phyloP scores from a whole-genome alignment of 108 stramenopile species.

The Cyclotella choctawhatcheeana region DNA sequence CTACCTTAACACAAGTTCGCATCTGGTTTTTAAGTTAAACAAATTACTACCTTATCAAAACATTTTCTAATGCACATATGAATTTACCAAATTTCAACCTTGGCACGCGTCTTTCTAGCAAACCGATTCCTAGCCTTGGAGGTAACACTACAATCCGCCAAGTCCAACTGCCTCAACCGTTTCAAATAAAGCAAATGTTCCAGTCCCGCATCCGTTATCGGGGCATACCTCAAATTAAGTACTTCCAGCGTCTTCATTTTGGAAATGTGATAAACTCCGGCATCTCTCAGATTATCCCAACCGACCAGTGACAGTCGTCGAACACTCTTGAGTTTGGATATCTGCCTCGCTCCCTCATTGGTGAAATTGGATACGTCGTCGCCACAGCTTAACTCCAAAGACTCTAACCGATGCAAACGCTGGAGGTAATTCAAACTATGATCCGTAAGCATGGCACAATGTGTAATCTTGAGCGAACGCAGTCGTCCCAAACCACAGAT shows the following conservation, averaged over 20 bases:
- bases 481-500: constrained; percentile 34
- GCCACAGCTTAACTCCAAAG: constrained; percentile 70
- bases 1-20: no score
- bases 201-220: constrained; percentile 32
- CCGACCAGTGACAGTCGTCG: constrained; percentile 67
- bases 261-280: constrained; percentile 68
- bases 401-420: constrained; percentile 46
- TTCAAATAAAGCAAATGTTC: constrained; percentile 33
- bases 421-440: constrained; percentile 39
- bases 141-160: constrained; percentile 48
- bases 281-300: constrained; percentile 66
- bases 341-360: constrained; percentile 68
- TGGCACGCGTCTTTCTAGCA: constrained; percentile 21
- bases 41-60: no score
- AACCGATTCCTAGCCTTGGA: constrained; percentile 40
- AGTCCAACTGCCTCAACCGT: constrained; percentile 39
- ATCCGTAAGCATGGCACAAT: constrained; percentile 38
- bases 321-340: constrained; percentile 60
- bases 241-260: constrained; percentile 75
- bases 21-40: no score
- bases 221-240: constrained; percentile 63
- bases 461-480: constrained; percentile 38
- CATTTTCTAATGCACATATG: no score
- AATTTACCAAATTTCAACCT: constrained; percentile 29
- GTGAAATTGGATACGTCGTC: constrained; percentile 70